Percentiles rank a stretch among this genome's conserved stretches.
Conservation (phyloP, 768 basidiomycete genomes). For the Trichaptum fuscoviolaceum region DNA sequence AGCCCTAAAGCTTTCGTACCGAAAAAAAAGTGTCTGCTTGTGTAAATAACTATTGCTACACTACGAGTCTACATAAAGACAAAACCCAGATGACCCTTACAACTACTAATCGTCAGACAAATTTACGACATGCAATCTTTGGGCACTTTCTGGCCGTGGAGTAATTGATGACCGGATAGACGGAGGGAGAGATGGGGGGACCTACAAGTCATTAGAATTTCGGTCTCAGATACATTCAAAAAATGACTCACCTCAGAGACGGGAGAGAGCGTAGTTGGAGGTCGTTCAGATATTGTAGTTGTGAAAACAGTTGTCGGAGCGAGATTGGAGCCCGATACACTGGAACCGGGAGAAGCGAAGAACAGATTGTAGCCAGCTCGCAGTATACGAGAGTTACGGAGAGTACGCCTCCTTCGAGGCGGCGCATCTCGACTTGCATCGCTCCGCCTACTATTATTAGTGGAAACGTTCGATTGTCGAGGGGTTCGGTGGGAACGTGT, state of each 20-base stretch:
- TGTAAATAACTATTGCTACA: not conserved
- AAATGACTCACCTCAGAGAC: not conserved
- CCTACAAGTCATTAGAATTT: not conserved
- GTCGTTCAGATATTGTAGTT: not conserved
- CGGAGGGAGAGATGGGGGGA: not conserved
- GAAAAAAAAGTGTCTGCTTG: not conserved
- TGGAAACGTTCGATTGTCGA: not conserved
- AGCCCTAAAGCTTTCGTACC: not conserved
- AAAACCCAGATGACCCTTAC: not conserved
- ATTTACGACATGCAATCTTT: not conserved
- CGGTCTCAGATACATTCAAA: not conserved
- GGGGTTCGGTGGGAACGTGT: not conserved
- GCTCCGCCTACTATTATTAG: not conserved
- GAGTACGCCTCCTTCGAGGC: not conserved
- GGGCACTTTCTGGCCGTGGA: not conserved
- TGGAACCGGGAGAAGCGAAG: not conserved
- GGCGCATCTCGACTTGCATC: not conserved
- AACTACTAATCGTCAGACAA: not conserved
- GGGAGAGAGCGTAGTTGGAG: not conserved
- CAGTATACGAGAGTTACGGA: not conserved
- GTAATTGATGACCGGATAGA: not conserved
- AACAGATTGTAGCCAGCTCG: not conserved
- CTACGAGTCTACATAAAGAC: not conserved
- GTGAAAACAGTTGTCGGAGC: not conserved
- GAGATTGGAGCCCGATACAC: not conserved